These are phyloP conservation scores for Hymenoscyphus scutula DNA, from an alignment of 2,329 filamentous ascomycete species.

Conservation along the genomic window DNA sequence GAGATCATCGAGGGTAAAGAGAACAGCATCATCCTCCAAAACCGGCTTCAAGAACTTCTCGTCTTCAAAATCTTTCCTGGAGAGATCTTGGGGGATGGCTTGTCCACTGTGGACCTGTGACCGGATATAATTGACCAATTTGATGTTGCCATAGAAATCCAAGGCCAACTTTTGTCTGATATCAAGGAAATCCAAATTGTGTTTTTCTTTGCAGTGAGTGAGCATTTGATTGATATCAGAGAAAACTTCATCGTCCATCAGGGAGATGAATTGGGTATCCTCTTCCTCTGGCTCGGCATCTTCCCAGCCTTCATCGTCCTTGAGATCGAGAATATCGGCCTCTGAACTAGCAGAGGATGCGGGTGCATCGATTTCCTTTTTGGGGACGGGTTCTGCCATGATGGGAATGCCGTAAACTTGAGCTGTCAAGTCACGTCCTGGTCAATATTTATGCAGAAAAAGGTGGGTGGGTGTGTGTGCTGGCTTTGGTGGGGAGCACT, in stretches of 20 bases:
- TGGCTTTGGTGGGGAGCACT: slow-evolving; percentile 11
- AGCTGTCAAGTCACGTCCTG: slow-evolving; percentile 7
- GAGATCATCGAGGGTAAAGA: slow-evolving; percentile 84
- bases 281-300: slow-evolving; percentile 62
- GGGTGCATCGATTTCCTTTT: slow-evolving; percentile 22
- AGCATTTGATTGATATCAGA: slow-evolving; percentile 64
- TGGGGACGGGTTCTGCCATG: slow-evolving; percentile 25
- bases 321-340: slow-evolving; percentile 42
- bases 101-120: slow-evolving; percentile 47
- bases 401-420: slow-evolving; percentile 1
- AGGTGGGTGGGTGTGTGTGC: slow-evolving; percentile 6
- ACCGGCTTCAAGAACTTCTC: slow-evolving; percentile 82
- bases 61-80: slow-evolving; percentile 63
- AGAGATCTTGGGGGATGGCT: slow-evolving; percentile 47
- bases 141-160: slow-evolving; percentile 72
- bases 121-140: slow-evolving; percentile 68
- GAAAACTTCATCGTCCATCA: slow-evolving; percentile 67
- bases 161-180: slow-evolving; percentile 56
- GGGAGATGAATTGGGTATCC: slow-evolving; percentile 61
- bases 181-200: slow-evolving; percentile 65
- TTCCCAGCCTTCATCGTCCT: slow-evolving; percentile 52
- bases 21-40: slow-evolving; percentile 82
- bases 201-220: slow-evolving; percentile 62
- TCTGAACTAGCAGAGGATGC: slow-evolving; percentile 41
- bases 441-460: slow-evolving; percentile 7